Percentiles rank a stretch among this genome's conserved stretches.
phyloP scores from a whole-genome alignment of 257 asterid species.

The Phtheirospermum japonicum region DNA sequence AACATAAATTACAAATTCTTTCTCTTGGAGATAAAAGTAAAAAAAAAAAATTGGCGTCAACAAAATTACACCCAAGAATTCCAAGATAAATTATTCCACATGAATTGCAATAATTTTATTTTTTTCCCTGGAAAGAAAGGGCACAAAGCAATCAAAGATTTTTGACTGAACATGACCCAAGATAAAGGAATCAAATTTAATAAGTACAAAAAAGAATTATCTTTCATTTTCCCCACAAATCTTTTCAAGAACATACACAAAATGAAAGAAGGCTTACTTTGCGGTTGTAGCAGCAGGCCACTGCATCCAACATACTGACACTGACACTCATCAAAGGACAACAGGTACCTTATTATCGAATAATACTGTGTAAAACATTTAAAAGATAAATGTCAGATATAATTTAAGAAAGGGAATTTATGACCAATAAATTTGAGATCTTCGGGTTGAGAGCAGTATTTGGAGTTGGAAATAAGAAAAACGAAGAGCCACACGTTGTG shows the following conservation, averaged over 20 bases:
- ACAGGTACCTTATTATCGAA: background rate
- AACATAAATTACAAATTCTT: background rate
- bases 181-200: background rate
- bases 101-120: background rate
- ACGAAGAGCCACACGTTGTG: constrained; percentile 49
- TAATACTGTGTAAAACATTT: constrained; percentile 26
- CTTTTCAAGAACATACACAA: background rate
- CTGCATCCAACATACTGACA: constrained; percentile 46
- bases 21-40: no score
- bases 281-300: constrained; percentile 35
- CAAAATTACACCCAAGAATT: constrained; percentile 10
- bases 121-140: background rate
- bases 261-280: constrained; percentile 32
- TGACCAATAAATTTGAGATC: background rate
- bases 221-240: background rate
- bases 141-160: background rate
- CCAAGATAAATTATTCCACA: background rate
- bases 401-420: background rate
- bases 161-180: background rate
- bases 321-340: constrained; percentile 29
- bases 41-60: background rate
- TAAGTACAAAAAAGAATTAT: background rate
- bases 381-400: background rate
- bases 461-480: constrained; percentile 20
- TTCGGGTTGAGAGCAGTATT: background rate